A percentile compares a stretch with the other conserved stretches of the same genome.
Evolutionary conservation across 2,329 filamentous ascomycete species (phyloP).

Genomic region (Ceratocystis lukuohia): DNA sequence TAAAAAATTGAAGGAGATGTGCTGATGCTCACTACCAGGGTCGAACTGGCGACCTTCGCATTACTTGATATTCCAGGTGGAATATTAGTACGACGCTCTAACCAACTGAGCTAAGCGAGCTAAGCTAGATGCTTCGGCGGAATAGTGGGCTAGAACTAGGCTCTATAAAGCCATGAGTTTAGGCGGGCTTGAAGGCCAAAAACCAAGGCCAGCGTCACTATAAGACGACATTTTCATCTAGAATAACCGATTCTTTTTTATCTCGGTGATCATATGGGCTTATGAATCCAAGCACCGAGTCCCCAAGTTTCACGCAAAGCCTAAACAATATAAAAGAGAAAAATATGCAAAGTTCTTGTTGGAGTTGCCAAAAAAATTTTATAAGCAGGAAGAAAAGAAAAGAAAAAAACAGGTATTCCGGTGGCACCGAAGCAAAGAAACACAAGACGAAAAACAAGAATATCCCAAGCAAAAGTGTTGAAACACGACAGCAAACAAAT

Average conservation of each 20-base stretch:
- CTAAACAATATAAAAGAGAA: background rate
- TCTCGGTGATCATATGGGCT: no score
- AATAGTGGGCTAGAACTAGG: no score
- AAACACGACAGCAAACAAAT: background rate
- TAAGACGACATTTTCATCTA: no score
- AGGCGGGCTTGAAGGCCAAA: no score
- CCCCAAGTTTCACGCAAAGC: no score
- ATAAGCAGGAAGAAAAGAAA: background rate
- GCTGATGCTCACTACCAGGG: conserved; percentile 18
- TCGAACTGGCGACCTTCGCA: conserved; percentile 19
- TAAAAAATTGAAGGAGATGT: background rate
- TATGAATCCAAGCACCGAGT: no score
- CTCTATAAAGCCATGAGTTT: no score
- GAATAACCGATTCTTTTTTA: no score
- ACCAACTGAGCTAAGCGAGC: conserved; percentile 20
- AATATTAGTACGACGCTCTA: conserved; percentile 20
- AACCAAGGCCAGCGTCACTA: no score
- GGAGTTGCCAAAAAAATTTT: background rate
- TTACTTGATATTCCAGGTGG: conserved; percentile 14
- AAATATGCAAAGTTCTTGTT: background rate
- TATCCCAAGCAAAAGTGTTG: background rate
- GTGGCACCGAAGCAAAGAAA: background rate
- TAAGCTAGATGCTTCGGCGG: background rate
- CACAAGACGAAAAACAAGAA: background rate
- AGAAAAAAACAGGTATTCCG: background rate